Evolutionary conservation across 306 rosid genomes (phyloP), one percentile per base, ranked within the genome.

Genomic region (Pterocarpus macrocarpus): DNA sequence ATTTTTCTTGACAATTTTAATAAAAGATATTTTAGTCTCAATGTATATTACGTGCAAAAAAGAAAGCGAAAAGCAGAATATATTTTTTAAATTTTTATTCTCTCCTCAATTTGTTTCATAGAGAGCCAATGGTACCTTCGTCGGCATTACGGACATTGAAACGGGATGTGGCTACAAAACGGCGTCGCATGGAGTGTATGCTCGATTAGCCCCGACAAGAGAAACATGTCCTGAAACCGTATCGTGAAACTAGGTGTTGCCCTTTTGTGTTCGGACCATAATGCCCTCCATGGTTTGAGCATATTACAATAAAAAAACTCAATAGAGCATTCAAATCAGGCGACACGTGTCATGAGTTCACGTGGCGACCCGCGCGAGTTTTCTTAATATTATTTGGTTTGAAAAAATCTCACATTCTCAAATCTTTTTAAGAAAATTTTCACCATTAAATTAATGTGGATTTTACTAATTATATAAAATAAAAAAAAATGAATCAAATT

Each of bases 161-260:
- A 79, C 63, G 77, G 52, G 14, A 44, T 57, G 34, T 22, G 56
- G 67, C 33, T n/a, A 11, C 4, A 52, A 78, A 80, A 70, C 83
- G 83, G 55, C 50, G 71, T 80, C 78, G 78, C 8, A 58, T 57
- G 7, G 4, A 34, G 76, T 62, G 12, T 59, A 36, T 69, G 64
- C 77, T 70, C 64, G 17, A 61, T 59, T 70, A 43, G 64, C 83
- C 77, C 71, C 71, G 71, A 45, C 83, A 69, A 17, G 71, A 45
- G 76, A 69, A 69, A 59, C 83, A 44, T 34, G 76, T 44, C 69
- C 52, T 58, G 69, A 79, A 79, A 70, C 71, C 52, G 64, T 68
- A 67, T 76, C 76, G n/a, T 10, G 76, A 63, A 78, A 68, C 38
- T 57, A 57, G 70, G 39, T 10, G 41, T 32, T 59, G 45, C 50